A percentile compares a stretch with the other conserved stretches of the same genome.
Conservation (phyloP, 1,284 basidiomycete species). For the Leccinum proximum region DNA sequence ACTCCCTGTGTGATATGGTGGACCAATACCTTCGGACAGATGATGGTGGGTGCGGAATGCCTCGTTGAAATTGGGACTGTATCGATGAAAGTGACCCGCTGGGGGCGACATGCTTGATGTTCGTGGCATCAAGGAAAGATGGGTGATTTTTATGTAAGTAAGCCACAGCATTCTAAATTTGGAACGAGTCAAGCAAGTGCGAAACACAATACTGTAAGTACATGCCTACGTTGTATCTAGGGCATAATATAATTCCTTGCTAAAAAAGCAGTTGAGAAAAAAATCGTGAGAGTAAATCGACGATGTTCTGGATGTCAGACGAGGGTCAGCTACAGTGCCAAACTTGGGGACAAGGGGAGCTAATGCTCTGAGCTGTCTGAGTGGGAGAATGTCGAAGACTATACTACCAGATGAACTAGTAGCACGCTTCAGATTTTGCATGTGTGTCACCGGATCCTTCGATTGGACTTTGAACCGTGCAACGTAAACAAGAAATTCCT, state of each 20-base stretch:
- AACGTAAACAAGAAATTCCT: background rate
- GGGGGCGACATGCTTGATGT: background rate
- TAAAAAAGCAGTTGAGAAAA: too few relatives aligned
- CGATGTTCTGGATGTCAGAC: too few relatives aligned
- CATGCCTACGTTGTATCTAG: background rate
- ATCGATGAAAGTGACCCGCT: background rate
- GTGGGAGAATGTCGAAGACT: background rate
- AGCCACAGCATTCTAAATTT: background rate
- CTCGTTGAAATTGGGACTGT: background rate
- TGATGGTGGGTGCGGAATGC: background rate
- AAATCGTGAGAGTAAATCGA: too few relatives aligned
- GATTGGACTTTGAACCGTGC: background rate
- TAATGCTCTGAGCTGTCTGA: too few relatives aligned
- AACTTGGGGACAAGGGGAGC: too few relatives aligned
- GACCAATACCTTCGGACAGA: background rate
- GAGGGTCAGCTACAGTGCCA: too few relatives aligned
- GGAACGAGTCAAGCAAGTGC: background rate
- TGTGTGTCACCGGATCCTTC: background rate
- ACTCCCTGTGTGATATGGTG: background rate
- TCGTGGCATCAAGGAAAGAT: too few relatives aligned
- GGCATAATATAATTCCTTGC: slow-evolving; percentile 8
- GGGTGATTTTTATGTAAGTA: too few relatives aligned
- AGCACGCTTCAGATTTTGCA: background rate
- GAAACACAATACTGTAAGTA: background rate
- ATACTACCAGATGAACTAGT: background rate